phyloP scores from a whole-genome alignment of 1,284 basidiomycete species.

The Ganoderma lucidum region DNA sequence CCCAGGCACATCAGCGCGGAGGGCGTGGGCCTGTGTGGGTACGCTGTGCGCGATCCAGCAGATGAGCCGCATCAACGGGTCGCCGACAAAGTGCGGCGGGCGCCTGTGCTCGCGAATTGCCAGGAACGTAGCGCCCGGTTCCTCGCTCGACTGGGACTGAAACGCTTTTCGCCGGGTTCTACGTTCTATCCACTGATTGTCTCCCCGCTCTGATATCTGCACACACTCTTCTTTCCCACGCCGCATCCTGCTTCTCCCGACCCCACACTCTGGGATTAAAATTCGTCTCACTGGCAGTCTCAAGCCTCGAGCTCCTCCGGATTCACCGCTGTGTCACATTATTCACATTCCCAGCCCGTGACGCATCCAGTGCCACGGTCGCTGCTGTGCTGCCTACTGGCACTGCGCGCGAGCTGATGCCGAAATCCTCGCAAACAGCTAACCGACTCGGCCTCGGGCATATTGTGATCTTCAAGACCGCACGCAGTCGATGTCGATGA shows the following conservation, averaged over 20 bases:
- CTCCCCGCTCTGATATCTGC: background rate
- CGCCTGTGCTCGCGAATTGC: background rate
- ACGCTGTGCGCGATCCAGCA: background rate
- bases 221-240: constrained; percentile 10
- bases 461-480: background rate
- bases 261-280: background rate
- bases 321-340: background rate
- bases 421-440: background rate
- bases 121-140: background rate
- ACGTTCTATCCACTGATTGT: constrained; percentile 1
- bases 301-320: background rate
- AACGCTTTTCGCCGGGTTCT: constrained; percentile 5
- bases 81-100: constrained; percentile 6
- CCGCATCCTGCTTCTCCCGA: background rate
- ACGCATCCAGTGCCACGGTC: background rate
- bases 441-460: background rate
- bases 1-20: constrained; percentile 4
- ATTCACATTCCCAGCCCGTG: background rate
- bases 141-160: background rate
- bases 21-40: background rate
- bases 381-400: background rate
- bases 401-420: background rate
- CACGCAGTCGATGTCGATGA: background rate
- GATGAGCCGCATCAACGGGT: constrained; percentile 5
- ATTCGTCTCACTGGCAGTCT: too few relatives aligned